These are phyloP conservation scores for Phalaenopsis hybrid DNA, from an alignment of 116 monocot species.

Conservation along the genomic window DNA sequence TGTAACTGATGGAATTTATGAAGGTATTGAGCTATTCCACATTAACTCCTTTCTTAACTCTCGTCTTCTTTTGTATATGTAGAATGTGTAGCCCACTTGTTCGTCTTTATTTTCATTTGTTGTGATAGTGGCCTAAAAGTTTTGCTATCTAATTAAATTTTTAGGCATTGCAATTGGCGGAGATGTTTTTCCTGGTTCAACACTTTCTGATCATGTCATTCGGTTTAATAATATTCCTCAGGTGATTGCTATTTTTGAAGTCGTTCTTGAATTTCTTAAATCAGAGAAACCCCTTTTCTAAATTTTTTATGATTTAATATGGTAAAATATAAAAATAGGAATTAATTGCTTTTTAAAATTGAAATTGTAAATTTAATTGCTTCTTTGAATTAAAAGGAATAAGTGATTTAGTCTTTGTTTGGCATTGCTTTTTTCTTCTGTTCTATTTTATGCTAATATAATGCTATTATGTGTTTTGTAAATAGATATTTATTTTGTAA, in stretches of 20 bases:
- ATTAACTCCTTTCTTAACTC: not conserved
- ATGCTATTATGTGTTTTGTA: too few species aligned
- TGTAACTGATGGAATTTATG: conserved; percentile 98
- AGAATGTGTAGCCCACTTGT: not conserved
- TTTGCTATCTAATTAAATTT: not conserved
- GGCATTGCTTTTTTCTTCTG: too few species aligned
- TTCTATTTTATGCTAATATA: too few species aligned
- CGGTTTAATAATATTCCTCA: conserved; percentile 95
- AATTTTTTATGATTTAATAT: not conserved
- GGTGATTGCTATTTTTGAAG: conserved; percentile 30
- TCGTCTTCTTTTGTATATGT: not conserved
- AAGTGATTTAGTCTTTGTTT: not conserved
- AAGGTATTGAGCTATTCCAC: conserved; percentile 42
- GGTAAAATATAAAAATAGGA: not conserved
- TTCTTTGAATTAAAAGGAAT: not conserved
- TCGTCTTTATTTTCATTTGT: not conserved
- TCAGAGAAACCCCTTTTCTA: not conserved
- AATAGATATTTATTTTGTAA: too few species aligned
- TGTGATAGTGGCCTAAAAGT: not conserved
- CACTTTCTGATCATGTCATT: conserved; percentile 94
- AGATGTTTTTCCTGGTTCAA: conserved; percentile 98
- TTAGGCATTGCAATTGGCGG: conserved; percentile 99
- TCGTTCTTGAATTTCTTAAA: not conserved
- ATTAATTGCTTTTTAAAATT: not conserved
- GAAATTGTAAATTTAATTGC: not conserved